phyloP scores from a whole-genome alignment of 768 basidiomycete species.

The Lentinula edodes region DNA sequence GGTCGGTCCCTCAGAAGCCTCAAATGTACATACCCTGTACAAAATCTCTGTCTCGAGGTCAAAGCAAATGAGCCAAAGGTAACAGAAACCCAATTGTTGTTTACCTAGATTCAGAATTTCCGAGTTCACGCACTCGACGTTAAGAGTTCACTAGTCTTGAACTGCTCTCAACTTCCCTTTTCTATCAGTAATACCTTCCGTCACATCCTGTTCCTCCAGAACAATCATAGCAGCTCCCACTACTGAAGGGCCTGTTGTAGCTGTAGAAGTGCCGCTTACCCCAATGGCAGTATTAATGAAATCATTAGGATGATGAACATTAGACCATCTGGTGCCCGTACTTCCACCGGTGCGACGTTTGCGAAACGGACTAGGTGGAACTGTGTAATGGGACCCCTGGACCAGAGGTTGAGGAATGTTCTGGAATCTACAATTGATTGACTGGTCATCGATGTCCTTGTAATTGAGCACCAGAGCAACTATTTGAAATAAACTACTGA shows the following conservation, averaged over 20 bases:
- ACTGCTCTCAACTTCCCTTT: not conserved
- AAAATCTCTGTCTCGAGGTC: too few species aligned
- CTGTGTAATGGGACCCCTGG: not conserved
- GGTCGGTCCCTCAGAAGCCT: too few species aligned
- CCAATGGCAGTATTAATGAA: not conserved
- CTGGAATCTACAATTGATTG: constrained; percentile 4
- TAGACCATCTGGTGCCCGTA: too few species aligned
- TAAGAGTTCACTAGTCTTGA: too few species aligned
- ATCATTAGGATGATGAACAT: not conserved
- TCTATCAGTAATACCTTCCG: not conserved
- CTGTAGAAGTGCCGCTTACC: not conserved
- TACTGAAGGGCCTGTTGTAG: not conserved
- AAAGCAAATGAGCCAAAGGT: too few species aligned
- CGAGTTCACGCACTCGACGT: too few species aligned
- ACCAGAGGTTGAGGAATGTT: not conserved
- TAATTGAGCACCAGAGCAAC: not conserved
- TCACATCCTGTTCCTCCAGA: not conserved
- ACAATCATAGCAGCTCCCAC: not conserved
- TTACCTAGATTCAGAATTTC: too few species aligned
- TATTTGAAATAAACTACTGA: not conserved
- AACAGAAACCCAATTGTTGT: too few species aligned
- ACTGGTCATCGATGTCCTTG: constrained; percentile 2
- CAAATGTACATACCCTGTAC: too few species aligned
- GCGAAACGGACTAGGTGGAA: too few species aligned
- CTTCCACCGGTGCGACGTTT: too few species aligned